Evolutionary conservation across 768 basidiomycete genomes (phyloP).

Genomic region (Agaricus sinodeliciosus): DNA sequence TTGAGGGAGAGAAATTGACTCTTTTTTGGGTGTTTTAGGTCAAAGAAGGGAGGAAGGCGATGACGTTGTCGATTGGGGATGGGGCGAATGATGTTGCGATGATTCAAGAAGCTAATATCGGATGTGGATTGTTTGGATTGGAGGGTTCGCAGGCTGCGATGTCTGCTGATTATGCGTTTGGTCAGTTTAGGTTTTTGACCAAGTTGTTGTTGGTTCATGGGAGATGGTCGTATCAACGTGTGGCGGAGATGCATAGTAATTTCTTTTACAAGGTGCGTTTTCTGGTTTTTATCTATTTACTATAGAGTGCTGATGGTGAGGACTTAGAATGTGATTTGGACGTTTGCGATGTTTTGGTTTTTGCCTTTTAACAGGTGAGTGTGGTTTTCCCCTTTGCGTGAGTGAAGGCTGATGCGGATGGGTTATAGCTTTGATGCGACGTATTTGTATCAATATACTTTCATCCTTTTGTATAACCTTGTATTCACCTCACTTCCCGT

Average conservation of each 20-base stretch:
- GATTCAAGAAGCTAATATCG: slow-evolving; percentile 99
- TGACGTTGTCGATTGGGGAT: slow-evolving; percentile 96
- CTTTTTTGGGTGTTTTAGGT: slow-evolving; percentile 43
- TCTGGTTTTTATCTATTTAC: not conserved
- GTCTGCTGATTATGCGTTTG: slow-evolving; percentile 98
- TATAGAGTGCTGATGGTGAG: not conserved
- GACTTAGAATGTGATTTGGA: slow-evolving; percentile 83
- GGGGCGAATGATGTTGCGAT: slow-evolving; percentile 98
- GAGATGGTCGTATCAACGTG: slow-evolving; percentile 93
- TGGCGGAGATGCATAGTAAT: slow-evolving; percentile 95
- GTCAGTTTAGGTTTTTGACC: slow-evolving; percentile 91
- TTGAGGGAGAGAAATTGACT: not conserved
- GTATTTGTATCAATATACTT: slow-evolving; percentile 92
- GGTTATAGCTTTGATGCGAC: slow-evolving; percentile 79
- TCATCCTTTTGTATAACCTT: slow-evolving; percentile 87
- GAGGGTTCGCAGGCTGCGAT: slow-evolving; percentile 98
- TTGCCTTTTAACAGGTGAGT: slow-evolving; percentile 78
- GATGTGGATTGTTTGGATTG: slow-evolving; percentile 87
- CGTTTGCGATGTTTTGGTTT: slow-evolving; percentile 91
- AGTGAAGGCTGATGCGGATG: not conserved
- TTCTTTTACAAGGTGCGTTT: slow-evolving; percentile 92
- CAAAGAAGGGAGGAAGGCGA: slow-evolving; percentile 91
- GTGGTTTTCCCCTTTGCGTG: slow-evolving; percentile 10
- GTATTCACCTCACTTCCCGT: slow-evolving; percentile 93
- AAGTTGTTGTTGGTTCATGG: slow-evolving; percentile 92